Evolutionary conservation across 225 moss, liverwort and hornwort genomes (phyloP).

Genomic region (Physcomitrium patens): DNA sequence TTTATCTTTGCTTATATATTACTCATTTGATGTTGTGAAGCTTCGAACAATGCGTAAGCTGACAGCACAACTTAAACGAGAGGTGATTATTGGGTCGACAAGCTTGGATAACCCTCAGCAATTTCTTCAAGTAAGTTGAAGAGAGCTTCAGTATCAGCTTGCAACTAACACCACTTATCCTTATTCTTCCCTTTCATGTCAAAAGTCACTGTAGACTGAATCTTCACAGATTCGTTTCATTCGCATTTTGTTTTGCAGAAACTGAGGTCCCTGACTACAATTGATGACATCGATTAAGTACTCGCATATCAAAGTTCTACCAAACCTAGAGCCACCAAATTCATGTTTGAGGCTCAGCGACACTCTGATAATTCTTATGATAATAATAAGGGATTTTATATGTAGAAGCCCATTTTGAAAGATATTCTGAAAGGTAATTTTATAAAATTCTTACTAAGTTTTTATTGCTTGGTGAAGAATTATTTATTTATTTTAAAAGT

Average conservation of each 20-base stretch:
- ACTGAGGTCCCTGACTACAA: slow-evolving; percentile 49
- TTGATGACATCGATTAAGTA: slow-evolving; percentile 53
- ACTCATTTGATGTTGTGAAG: slow-evolving; percentile 44
- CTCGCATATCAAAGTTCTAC: background rate
- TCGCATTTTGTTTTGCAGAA: slow-evolving; percentile 45
- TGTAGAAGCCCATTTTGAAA: too few relatives aligned
- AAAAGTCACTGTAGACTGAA: background rate
- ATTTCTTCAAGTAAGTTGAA: slow-evolving; percentile 72
- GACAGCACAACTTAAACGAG: slow-evolving; percentile 82
- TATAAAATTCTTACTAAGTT: too few relatives aligned
- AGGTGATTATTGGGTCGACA: slow-evolving; percentile 91
- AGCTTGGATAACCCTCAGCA: slow-evolving; percentile 79
- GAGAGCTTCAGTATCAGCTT: background rate
- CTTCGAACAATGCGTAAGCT: slow-evolving; percentile 93
- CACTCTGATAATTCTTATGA: too few relatives aligned
- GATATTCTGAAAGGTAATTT: too few relatives aligned
- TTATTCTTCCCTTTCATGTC: background rate
- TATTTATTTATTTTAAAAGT: too few relatives aligned
- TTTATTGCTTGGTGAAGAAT: too few relatives aligned
- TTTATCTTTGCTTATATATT: background rate
- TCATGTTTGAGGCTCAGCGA: too few relatives aligned
- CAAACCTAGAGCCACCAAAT: too few relatives aligned
- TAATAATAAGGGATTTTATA: too few relatives aligned
- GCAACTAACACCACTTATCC: background rate
- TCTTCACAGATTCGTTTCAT: background rate